Evolutionary conservation across 179 eudicot genomes (phyloP).

Genomic region (Monotropa hypopitys): DNA sequence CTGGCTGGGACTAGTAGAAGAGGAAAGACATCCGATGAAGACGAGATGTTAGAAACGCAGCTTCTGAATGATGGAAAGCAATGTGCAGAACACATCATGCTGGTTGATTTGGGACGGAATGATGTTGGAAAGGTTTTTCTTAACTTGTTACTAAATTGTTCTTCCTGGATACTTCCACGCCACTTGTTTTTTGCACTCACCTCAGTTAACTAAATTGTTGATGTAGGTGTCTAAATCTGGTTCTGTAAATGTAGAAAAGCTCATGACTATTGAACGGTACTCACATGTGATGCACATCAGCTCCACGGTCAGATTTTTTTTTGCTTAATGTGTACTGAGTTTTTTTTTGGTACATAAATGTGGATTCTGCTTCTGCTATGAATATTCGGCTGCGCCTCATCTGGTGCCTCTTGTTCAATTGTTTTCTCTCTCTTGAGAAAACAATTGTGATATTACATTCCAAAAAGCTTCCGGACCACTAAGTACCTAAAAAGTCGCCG

Average conservation of each 20-base stretch:
- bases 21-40: conserved; percentile 27
- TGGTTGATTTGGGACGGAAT: conserved; percentile 37
- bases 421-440: neutral
- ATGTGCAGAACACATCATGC: conserved; percentile 42
- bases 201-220: neutral
- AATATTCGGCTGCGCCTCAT: neutral
- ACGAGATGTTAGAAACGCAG: conserved; percentile 23
- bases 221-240: conserved; percentile 71
- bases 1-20: conserved; percentile 32
- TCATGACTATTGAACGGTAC: conserved; percentile 73
- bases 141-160: neutral
- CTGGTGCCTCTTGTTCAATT: neutral
- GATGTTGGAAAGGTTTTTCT: conserved; percentile 40
- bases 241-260: conserved; percentile 78
- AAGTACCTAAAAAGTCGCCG: neutral
- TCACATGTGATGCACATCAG: conserved; percentile 60
- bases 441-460: neutral
- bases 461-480: neutral
- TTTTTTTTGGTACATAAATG: neutral
- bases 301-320: conserved; percentile 34
- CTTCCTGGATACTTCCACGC: neutral
- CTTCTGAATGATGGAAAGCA: conserved; percentile 37
- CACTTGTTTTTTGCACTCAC: neutral
- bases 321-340: neutral
- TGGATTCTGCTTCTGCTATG: neutral